phyloP scores from a whole-genome alignment of 257 asterid species.

The Solanum rostratum region DNA sequence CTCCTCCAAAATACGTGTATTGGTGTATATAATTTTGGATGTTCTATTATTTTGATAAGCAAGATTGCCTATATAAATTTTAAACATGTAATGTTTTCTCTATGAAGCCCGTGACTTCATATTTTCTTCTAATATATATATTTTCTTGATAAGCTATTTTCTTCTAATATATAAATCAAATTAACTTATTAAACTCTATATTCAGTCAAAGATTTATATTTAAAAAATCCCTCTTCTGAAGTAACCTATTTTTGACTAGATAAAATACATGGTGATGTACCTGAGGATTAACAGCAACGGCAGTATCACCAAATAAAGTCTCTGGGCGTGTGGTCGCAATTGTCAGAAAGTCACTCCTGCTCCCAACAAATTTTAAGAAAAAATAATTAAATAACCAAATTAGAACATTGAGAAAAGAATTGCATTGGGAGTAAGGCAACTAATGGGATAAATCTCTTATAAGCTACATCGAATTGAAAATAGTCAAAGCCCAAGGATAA shows the following conservation, averaged over 20 bases:
- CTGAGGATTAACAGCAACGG: constrained; percentile 87
- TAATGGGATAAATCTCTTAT: background rate
- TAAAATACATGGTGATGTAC: constrained; percentile 25
- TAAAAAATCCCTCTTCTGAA: background rate
- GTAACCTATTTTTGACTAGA: background rate
- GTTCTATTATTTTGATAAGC: background rate
- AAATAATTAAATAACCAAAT: background rate
- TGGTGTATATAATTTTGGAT: background rate
- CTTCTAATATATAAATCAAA: background rate
- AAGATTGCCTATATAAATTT: background rate
- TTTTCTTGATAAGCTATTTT: background rate
- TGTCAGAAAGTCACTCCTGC: constrained; percentile 80
- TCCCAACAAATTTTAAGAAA: background rate
- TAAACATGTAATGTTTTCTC: background rate
- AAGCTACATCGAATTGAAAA: background rate
- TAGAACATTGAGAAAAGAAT: background rate
- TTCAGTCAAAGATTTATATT: background rate
- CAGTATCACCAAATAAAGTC: constrained; percentile 96
- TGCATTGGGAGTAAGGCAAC: background rate
- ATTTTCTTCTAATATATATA: background rate
- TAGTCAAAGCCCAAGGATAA: background rate
- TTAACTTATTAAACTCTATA: background rate
- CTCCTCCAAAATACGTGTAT: too few relatives aligned
- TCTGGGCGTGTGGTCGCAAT: constrained; percentile 98
- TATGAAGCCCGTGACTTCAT: background rate